phyloP scores from a whole-genome alignment of 352 stramenopile genomes.

The Globisporangium okanoganense region DNA sequence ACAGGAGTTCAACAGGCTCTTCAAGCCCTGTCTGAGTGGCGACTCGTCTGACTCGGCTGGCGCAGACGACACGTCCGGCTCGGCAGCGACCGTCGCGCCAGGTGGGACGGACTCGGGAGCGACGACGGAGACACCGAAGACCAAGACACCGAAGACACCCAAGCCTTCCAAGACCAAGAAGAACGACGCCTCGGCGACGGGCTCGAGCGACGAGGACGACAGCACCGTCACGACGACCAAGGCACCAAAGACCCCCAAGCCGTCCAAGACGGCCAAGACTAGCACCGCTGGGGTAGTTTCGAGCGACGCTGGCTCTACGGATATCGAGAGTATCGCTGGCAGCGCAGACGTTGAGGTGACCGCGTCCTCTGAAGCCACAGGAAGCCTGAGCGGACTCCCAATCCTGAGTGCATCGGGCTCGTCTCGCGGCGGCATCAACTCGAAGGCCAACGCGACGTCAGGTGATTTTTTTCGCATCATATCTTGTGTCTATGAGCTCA shows the following conservation, averaged over 20 bases:
- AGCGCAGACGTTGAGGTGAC: neutral
- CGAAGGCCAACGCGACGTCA: neutral
- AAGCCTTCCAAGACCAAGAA: too few species aligned
- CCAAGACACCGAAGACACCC: too few species aligned
- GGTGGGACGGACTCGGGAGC: neutral
- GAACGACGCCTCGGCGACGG: too few species aligned
- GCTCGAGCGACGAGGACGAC: too few species aligned
- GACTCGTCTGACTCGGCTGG: neutral
- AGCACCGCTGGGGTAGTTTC: neutral
- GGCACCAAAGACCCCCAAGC: constrained; percentile 2
- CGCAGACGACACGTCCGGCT: neutral
- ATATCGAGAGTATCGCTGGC: neutral
- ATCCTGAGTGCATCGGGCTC: neutral
- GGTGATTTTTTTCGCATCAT: neutral
- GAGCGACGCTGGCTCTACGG: neutral
- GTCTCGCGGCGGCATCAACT: neutral
- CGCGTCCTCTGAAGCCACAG: neutral
- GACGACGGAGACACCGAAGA: neutral
- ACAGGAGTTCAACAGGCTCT: neutral
- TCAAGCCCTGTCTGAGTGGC: neutral
- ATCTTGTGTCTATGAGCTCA: too few species aligned
- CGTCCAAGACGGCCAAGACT: neutral
- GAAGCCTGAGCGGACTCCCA: neutral
- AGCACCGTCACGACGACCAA: neutral
- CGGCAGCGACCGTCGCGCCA: neutral